These are phyloP conservation scores for Fusarium brevicatenulatum DNA, from an alignment of 2,329 filamentous ascomycete genomes.

Conservation along the genomic window DNA sequence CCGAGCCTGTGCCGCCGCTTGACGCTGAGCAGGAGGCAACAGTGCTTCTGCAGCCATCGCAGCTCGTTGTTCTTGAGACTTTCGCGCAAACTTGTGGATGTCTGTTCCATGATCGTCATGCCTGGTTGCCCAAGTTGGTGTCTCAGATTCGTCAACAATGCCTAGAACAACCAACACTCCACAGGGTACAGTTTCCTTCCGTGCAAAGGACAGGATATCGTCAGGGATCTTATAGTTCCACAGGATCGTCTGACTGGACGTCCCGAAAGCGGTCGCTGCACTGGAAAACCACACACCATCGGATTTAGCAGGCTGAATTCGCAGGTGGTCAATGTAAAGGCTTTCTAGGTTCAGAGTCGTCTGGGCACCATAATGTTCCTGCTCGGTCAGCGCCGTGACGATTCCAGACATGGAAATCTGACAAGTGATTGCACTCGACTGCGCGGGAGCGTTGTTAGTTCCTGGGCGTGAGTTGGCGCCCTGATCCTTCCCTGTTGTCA, in stretches of 20 bases:
- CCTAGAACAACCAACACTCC: constrained; percentile 67
- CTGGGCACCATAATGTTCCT: constrained; percentile 37
- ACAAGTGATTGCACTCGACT: constrained; percentile 54
- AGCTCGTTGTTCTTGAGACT: constrained; percentile 52
- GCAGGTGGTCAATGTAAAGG: constrained; percentile 60
- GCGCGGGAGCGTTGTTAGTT: constrained; percentile 44
- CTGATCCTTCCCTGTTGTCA: constrained; percentile 1
- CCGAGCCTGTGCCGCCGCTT: constrained; percentile 54
- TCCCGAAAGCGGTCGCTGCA: constrained; percentile 65
- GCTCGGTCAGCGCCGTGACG: constrained; percentile 56
- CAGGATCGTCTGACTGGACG: constrained; percentile 63
- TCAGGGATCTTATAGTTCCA: constrained; percentile 70
- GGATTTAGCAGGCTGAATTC: constrained; percentile 46
- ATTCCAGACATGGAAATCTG: constrained; percentile 61
- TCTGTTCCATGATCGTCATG: constrained; percentile 50
- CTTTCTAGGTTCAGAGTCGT: constrained; percentile 46
- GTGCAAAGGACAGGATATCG: constrained; percentile 60
- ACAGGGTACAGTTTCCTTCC: constrained; percentile 65
- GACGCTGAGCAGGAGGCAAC: constrained; percentile 56
- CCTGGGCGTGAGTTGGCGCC: constrained; percentile 42
- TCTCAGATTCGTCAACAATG: constrained; percentile 60
- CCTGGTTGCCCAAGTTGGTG: constrained; percentile 64
- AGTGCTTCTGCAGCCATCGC: constrained; percentile 57
- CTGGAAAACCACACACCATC: constrained; percentile 67
- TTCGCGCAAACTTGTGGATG: constrained; percentile 48